Percentiles rank a stretch among this genome's conserved stretches.
phyloP scores from a whole-genome alignment of 495 filamentous ascomycete species.

The Zalerion maritima region DNA sequence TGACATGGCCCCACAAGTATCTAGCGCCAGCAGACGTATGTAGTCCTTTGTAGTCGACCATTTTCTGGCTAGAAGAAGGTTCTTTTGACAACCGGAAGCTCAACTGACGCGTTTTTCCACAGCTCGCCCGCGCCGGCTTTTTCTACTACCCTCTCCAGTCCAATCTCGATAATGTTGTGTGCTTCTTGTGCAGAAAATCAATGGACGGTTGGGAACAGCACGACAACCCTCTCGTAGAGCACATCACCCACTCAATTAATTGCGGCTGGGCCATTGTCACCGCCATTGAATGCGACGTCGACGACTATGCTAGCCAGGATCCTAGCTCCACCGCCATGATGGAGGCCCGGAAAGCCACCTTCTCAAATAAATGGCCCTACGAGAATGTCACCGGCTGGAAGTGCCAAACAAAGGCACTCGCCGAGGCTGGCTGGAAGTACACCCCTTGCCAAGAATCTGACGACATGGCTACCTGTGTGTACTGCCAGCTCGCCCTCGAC shows the following conservation, averaged over 20 bases:
- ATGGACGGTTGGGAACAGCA: conserved; percentile 81
- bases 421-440: conserved; percentile 85
- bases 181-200: conserved; percentile 66
- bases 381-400: conserved; percentile 77
- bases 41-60: conserved; percentile 1
- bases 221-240: conserved; percentile 69
- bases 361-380: conserved; percentile 69
- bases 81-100: conserved; percentile 7
- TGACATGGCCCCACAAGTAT: conserved; percentile 63
- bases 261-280: conserved; percentile 84
- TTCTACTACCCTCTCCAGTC: conserved; percentile 62
- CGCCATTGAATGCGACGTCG: conserved; percentile 49
- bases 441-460: conserved; percentile 65
- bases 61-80: conserved; percentile 6
- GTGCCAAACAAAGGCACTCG: conserved; percentile 80
- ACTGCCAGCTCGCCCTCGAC: conserved; percentile 73
- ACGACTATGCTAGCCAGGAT: conserved; percentile 52
- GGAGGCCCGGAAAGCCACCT: conserved; percentile 68
- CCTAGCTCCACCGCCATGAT: conserved; percentile 53
- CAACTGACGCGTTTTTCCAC: conserved; percentile 3
- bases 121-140: conserved; percentile 86
- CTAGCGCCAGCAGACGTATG: conserved; percentile 51
- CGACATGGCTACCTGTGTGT: conserved; percentile 76
- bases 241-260: conserved; percentile 61
- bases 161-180: conserved; percentile 75